phyloP scores from a whole-genome alignment of 495 filamentous ascomycete species.

The Podospora anserina region DNA sequence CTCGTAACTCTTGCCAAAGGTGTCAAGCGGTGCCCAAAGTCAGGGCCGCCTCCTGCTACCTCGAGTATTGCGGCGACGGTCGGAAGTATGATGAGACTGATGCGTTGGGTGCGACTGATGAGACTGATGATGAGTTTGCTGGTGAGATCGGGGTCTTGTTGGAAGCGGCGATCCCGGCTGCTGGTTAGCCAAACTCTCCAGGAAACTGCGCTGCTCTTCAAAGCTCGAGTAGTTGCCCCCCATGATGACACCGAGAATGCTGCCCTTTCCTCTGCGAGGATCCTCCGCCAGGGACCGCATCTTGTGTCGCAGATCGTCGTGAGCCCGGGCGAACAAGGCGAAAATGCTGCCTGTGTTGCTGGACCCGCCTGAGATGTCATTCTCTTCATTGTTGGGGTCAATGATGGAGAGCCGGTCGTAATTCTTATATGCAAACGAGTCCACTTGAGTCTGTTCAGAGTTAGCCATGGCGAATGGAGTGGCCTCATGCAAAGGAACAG shows the following conservation, averaged over 20 bases:
- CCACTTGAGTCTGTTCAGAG: slow-evolving; percentile 32
- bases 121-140: background rate
- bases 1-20: background rate
- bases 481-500: background rate
- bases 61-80: background rate
- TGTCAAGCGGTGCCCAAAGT: background rate
- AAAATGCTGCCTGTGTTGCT: slow-evolving; percentile 61
- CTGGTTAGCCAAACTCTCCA: slow-evolving; percentile 25
- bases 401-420: slow-evolving; percentile 66
- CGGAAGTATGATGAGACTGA: background rate
- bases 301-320: slow-evolving; percentile 50
- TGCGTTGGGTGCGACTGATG: background rate
- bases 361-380: slow-evolving; percentile 85
- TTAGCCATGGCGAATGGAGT: slow-evolving; percentile 19
- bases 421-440: slow-evolving; percentile 44
- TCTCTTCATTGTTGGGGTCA: slow-evolving; percentile 78
- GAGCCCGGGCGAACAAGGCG: slow-evolving; percentile 60
- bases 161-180: background rate
- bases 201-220: slow-evolving; percentile 54
- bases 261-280: slow-evolving; percentile 31
- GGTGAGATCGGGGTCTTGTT: background rate
- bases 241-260: slow-evolving; percentile 63
- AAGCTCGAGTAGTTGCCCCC: slow-evolving; percentile 72
- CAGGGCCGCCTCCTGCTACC: background rate
- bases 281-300: slow-evolving; percentile 47